These are phyloP conservation scores for Lepidium sativum DNA, from an alignment of 345 rosid species.

Conservation along the genomic window DNA sequence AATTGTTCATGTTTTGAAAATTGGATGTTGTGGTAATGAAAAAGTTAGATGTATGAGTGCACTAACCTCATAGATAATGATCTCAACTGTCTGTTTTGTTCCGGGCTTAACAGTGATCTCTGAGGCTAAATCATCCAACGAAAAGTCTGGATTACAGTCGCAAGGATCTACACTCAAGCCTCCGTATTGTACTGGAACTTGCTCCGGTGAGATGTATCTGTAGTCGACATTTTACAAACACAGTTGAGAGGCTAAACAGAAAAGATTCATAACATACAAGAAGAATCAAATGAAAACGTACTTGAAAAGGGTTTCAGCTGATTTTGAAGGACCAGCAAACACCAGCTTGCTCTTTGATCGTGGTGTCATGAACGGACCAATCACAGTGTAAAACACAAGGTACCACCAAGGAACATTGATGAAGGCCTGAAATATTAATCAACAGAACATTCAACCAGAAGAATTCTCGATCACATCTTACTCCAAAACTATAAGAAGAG, in stretches of 20 bases:
- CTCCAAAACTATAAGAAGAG: neutral
- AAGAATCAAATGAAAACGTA: neutral
- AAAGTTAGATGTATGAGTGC: neutral
- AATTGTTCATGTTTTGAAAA: neutral
- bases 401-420: conserved; percentile 86
- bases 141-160: conserved; percentile 73
- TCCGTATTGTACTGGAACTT: conserved; percentile 84
- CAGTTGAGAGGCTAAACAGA: neutral
- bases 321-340: conserved; percentile 45
- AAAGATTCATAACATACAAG: neutral
- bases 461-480: neutral
- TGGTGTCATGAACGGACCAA: conserved; percentile 66
- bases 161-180: conserved; percentile 79
- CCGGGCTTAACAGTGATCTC: conserved; percentile 63
- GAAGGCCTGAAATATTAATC: conserved; percentile 38
- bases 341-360: conserved; percentile 74
- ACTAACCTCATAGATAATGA: conserved; percentile 70
- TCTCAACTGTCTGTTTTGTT: conserved; percentile 84
- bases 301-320: conserved; percentile 80
- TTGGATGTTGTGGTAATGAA: neutral
- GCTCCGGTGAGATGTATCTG: conserved; percentile 77
- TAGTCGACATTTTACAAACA: neutral
- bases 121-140: conserved; percentile 56
- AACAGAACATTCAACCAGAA: conserved; percentile 1
- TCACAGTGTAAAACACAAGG: conserved; percentile 47